Evolutionary conservation across 2,329 filamentous ascomycete species (phyloP).

Genomic region (Blumeria hordei): DNA sequence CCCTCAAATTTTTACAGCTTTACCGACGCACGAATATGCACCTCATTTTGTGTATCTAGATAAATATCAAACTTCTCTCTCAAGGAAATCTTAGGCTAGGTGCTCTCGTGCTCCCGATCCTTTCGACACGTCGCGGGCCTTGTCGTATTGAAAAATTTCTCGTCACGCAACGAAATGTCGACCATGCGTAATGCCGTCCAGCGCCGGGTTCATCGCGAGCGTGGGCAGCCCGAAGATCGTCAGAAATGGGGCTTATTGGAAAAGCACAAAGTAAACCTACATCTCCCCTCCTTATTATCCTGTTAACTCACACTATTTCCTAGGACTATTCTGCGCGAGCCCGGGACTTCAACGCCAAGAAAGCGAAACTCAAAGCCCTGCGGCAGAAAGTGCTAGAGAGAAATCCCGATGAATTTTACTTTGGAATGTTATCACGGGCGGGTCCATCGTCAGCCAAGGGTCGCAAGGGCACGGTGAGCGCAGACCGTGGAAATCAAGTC

Average conservation of each 20-base stretch:
- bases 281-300: neutral
- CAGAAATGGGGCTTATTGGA: conserved; percentile 77
- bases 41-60: no score
- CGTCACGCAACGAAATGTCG: conserved; percentile 19
- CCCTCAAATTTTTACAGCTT: no score
- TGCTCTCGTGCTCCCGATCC: no score
- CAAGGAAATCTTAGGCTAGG: no score
- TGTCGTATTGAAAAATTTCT: no score
- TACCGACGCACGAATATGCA: no score
- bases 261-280: conserved; percentile 54
- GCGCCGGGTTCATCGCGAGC: conserved; percentile 70
- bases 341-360: conserved; percentile 41
- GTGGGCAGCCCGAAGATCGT: conserved; percentile 65
- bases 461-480: conserved; percentile 30
- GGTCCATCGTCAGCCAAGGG: conserved; percentile 21
- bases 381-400: conserved; percentile 36
- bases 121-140: no score
- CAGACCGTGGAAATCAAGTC: conserved; percentile 30
- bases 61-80: no score
- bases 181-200: conserved; percentile 42
- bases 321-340: conserved; percentile 41
- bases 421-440: conserved; percentile 36
- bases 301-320: conserved; percentile 1
- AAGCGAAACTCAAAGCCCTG: conserved; percentile 30
- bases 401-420: conserved; percentile 53